Base-by-base conservation (phyloP, 208 protist species). In the Trypanosoma vivax region DNA sequence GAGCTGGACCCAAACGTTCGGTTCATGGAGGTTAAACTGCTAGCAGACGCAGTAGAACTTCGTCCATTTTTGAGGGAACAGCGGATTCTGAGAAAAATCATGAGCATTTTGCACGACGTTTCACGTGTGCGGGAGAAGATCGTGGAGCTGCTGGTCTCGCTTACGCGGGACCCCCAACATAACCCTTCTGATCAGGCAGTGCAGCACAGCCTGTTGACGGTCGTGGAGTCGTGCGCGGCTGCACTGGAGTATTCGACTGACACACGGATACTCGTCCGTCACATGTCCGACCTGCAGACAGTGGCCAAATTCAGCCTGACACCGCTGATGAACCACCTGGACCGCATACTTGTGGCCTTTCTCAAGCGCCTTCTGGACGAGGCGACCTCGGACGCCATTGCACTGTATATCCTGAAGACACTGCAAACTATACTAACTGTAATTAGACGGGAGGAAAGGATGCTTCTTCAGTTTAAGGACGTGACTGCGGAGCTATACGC, bases 161-260 rank as follows among this genome's bases (percentile, higher is more conserved):
- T 88, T 40, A 84, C 77, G n/a, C 88, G 90, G 45, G 76, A 90
- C 39, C 33, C 50, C 40, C 45, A 31, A 39, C 51, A 68, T 18
- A 79, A 68, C 45, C 58, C 78, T 6, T 74, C 84, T 4, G 50
- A 62, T 24, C 59, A 63, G 14, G 29, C 69, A 18, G 78, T 94
- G 42, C 73, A 90, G 58, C 78, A 90, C 43, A 83, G 66, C 53
- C 76, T 94, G 10, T 68, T 80, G 46, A 69, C 88, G 25, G 73
- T 70, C 6, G 73, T 95, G 14, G 84, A 95, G 65, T 86, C 84
- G 3, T 89, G 75, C 30, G 80, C 92, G 2, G 78, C 87, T 24
- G 76, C 78, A 47, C 66, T 95, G 19, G 83, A 95, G 73, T 92
- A 90, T 67, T 88, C 84, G 11, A 75, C 50, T 40, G 83, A 90